Evolutionary conservation across 2,329 filamentous ascomycete genomes (phyloP).

Genomic region (Talaromyces sp.): DNA sequence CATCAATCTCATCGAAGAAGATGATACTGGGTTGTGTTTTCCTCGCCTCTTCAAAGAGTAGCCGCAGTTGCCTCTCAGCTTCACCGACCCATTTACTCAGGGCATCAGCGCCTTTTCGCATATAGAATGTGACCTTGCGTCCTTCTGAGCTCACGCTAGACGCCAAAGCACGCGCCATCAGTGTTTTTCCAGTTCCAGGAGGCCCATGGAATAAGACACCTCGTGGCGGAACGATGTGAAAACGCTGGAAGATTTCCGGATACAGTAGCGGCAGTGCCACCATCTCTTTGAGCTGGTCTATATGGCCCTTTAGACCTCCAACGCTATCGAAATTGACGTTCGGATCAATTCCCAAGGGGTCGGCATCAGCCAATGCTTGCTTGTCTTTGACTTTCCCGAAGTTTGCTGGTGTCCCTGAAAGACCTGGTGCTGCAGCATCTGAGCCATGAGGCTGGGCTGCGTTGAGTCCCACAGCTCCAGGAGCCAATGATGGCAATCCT

Average conservation of each 20-base stretch:
- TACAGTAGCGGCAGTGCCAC: conserved; percentile 90
- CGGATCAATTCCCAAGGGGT: conserved; percentile 87
- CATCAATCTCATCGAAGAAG: conserved; percentile 99
- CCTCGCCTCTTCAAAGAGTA: conserved; percentile 92
- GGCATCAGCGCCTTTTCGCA: conserved; percentile 97
- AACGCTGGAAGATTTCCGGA: conserved; percentile 85
- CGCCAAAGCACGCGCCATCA: conserved; percentile 88
- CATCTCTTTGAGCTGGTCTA: conserved; percentile 98
- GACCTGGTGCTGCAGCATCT: conserved; percentile 51
- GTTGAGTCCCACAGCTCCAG: conserved; percentile 50
- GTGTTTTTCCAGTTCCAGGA: conserved; percentile 93
- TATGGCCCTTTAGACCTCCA: conserved; percentile 85
- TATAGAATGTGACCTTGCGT: conserved; percentile 96
- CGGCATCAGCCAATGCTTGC: conserved; percentile 86
- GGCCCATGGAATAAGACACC: conserved; percentile 96
- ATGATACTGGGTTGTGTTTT: conserved; percentile 98
- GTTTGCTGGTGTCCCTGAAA: conserved; percentile 66
- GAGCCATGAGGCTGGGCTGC: conserved; percentile 51
- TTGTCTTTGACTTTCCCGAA: conserved; percentile 91
- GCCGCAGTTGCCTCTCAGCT: conserved; percentile 86
- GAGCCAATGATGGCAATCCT: conserved; percentile 53
- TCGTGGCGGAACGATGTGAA: conserved; percentile 88
- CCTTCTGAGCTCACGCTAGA: conserved; percentile 85
- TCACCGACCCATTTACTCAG: conserved; percentile 99
- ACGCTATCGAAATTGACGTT: conserved; percentile 93